Evolutionary conservation across 1,284 basidiomycete species (phyloP), one percentile per base, ranked within the genome.

Genomic region (Peniophora sp.): DNA sequence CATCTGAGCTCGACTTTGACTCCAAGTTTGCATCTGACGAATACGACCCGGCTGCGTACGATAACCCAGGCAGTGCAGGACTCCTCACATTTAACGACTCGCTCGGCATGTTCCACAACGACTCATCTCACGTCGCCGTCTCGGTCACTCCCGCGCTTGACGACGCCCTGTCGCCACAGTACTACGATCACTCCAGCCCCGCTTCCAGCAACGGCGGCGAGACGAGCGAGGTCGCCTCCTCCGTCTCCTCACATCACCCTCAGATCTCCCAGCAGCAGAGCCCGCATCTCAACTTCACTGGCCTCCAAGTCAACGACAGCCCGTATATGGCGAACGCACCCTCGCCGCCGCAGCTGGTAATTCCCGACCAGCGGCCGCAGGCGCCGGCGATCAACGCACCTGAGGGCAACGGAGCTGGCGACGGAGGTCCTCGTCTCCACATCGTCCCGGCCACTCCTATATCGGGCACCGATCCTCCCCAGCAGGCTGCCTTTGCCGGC

Each of bases 371-470:
- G 27, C 27, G 27, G 27, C 27, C 27, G 23, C 61, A 66, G 27
- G 52, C 74, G 3, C 83, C 83, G 2, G 74, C 70, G 53, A 86
- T 85, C 61, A 83, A 85, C 55, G 83, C 83, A 2, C 83, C 83
- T 16, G 77, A 79, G 11, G 82, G 77, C 49, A 78, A 81, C 49
- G 80, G 74, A 38, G 38, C 16, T 16, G 38, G 38, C 38, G 27
- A 32, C 27, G 69, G 69, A 2, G 81, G 82, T 0, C 84, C 83
- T 1, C 75, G 75, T 47, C 72, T 90, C 56, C 79, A 88, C 58
- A 81, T 90, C 54, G 85, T 89, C 5, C 87, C 87, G 24, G 85
- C 87, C n/a, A 90, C 87, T 1, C 88, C 87, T 8, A 72, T 90
- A 52, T 78, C 75, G 55, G 83, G 79, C 36, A 78, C 68, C 43